Evolutionary conservation across 2,329 filamentous ascomycete species (phyloP), one percentile per base, ranked within the genome.

Genomic region (Colletotrichum magnum): DNA sequence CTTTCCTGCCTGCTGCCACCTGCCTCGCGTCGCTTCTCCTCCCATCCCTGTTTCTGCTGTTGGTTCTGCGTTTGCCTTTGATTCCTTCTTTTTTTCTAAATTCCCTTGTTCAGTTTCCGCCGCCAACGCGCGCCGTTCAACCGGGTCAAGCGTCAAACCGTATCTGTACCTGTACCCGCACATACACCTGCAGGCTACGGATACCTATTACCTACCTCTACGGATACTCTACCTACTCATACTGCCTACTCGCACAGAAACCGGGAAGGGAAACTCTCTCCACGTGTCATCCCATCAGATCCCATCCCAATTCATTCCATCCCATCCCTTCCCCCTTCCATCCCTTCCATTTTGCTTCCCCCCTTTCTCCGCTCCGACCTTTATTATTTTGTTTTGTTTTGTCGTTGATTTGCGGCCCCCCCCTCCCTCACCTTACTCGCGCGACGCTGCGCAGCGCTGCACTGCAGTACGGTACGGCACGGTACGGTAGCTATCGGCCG

Each of bases 201-300:
- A 3, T 7, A 43, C 41, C 32, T n/a, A 43, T n/a, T n/a, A 43
- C 41, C 12, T 43, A 43, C 41, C 6, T 6, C 32, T 36, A 13
- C 41, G 6, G 7, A 39, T n/a, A 43, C 41, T 5, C 36, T 9
- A 7, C 9, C 3, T 10, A 36, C 7, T 10, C 32, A 7, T 36
- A 7, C 7, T 10, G 7, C 7, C 32, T 36, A 36, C 32, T 36
- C 21, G 47, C 18, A 50, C 18, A 50, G 16, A 50, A 21, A 21
- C 12, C 47, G 21, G 18, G n/a, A 12, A 50, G 12, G 18, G n/a
- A 18, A 12, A 21, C 47, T 21, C 59, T 62, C 59, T 62, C 59
- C 59, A 62, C 59, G 59, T 62, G 59, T 54, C 59, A 54, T 62
- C 36, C 59, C 59, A 47, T 62, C 59, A 50, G 39, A 62, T 62